A percentile compares a stretch with the other conserved stretches of the same genome.
Evolutionary conservation across 805 yeast species (phyloP).

Genomic region (Zygoascus ofunaensis): DNA sequence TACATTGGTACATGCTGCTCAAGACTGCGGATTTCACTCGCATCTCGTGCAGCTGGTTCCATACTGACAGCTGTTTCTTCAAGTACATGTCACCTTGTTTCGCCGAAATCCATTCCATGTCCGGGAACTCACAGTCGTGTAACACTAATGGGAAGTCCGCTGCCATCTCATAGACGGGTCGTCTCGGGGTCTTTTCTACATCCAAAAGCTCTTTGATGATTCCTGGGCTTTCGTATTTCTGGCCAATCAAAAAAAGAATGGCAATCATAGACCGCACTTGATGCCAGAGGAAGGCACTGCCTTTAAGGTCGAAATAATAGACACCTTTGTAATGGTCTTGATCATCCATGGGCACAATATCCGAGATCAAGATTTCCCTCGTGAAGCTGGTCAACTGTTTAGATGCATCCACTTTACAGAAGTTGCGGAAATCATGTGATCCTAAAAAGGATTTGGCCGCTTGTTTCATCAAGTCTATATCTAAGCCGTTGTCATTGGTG

Average conservation of each 20-base stretch:
- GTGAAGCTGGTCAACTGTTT: constrained; percentile 77
- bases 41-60: constrained; percentile 1
- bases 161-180: constrained; percentile 84
- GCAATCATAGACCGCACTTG: constrained; percentile 97
- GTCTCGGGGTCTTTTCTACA: constrained; percentile 44
- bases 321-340: constrained; percentile 21
- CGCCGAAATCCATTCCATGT: constrained; percentile 53
- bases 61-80: neutral
- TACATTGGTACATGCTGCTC: neutral
- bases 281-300: constrained; percentile 94
- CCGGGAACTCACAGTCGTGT: constrained; percentile 72
- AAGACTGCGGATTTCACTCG: neutral
- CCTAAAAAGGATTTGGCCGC: constrained; percentile 64
- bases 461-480: constrained; percentile 54
- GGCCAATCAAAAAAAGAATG: constrained; percentile 69
- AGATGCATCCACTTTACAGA: constrained; percentile 89
- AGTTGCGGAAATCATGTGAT: constrained; percentile 84
- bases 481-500: constrained; percentile 33
- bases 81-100: constrained; percentile 8
- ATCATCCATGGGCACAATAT: constrained; percentile 32
- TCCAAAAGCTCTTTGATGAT: constrained; percentile 54
- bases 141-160: constrained; percentile 79
- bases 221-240: constrained; percentile 52
- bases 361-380: constrained; percentile 51
- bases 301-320: constrained; percentile 67